These are phyloP conservation scores for Taphrina pruni DNA, from an alignment of 1,139 yeast species.

Conservation along the genomic window DNA sequence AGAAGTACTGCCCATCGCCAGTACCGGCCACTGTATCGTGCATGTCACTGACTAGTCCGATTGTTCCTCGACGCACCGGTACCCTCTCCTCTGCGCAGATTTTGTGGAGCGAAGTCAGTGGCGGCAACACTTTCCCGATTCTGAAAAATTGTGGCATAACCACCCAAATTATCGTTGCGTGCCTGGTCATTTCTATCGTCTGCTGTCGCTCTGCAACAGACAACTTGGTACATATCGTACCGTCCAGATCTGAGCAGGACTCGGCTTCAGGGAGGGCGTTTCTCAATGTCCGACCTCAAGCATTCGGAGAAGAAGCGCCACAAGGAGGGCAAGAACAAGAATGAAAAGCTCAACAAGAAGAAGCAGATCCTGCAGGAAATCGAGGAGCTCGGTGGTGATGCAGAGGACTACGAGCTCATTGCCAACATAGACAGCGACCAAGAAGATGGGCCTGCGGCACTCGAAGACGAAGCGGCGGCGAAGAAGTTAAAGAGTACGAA, in stretches of 20 bases:
- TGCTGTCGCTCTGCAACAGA: neutral
- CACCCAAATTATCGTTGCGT: conserved; percentile 6
- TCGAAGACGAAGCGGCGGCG: conserved; percentile 41
- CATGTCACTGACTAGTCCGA: too few species aligned
- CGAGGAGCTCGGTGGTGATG: conserved; percentile 67
- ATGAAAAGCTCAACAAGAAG: conserved; percentile 17
- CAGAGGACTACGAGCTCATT: conserved; percentile 65
- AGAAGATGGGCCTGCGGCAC: conserved; percentile 48
- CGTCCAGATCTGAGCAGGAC: too few species aligned
- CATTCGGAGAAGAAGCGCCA: conserved; percentile 34
- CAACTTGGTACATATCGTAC: neutral
- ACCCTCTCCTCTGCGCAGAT: neutral
- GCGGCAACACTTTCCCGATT: neutral
- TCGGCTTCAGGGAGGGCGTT: neutral
- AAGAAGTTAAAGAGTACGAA: conserved; percentile 56
- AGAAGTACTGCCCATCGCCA: too few species aligned
- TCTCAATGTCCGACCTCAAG: conserved; percentile 31
- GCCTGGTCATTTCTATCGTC: conserved; percentile 3
- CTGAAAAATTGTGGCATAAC: conserved; percentile 2
- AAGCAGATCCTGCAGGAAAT: conserved; percentile 46
- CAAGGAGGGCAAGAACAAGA: conserved; percentile 27
- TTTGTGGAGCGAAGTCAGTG: neutral
- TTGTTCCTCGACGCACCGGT: too few species aligned
- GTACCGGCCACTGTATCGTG: too few species aligned
- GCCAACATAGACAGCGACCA: conserved; percentile 59